These are phyloP conservation scores for Nasturtium officinale DNA, from an alignment of 345 rosid species.

Conservation along the genomic window DNA sequence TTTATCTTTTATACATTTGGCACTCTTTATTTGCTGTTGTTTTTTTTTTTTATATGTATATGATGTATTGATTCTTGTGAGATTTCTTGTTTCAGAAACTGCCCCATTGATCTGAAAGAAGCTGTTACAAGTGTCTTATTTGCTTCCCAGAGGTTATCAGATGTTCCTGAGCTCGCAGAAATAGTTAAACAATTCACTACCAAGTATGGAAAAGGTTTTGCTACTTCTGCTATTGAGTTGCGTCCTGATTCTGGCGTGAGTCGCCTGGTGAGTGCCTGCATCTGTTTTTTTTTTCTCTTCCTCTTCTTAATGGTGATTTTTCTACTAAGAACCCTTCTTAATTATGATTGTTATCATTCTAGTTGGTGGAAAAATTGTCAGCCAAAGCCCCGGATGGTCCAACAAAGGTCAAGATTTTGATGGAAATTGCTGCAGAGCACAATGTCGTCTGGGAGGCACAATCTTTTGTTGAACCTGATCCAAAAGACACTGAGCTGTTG, in stretches of 20 bases:
- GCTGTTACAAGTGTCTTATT: slow-evolving; percentile 71
- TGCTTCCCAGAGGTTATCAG: slow-evolving; percentile 90
- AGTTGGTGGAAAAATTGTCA: slow-evolving; percentile 86
- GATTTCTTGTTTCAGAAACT: slow-evolving; percentile 47
- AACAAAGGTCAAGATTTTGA: slow-evolving; percentile 73
- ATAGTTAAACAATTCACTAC: slow-evolving; percentile 64
- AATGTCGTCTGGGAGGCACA: slow-evolving; percentile 75
- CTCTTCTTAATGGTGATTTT: too few species aligned
- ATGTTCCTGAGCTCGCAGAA: slow-evolving; percentile 80
- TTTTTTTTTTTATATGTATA: background rate
- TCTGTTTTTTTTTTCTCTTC: too few species aligned
- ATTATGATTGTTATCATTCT: slow-evolving; percentile 7
- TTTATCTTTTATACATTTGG: background rate
- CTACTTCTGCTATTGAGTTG: slow-evolving; percentile 67
- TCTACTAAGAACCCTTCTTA: background rate
- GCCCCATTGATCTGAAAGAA: slow-evolving; percentile 86
- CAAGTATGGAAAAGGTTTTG: slow-evolving; percentile 91
- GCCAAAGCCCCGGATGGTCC: slow-evolving; percentile 85
- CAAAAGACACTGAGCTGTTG: slow-evolving; percentile 51
- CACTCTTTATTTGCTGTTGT: background rate
- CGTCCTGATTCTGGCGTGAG: slow-evolving; percentile 94
- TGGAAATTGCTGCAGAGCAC: slow-evolving; percentile 74
- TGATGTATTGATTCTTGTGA: slow-evolving; percentile 24
- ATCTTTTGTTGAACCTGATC: slow-evolving; percentile 66
- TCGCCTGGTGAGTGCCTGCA: slow-evolving; percentile 62